phyloP scores from a whole-genome alignment of 225 moss, liverwort and hornwort genomes.

The Rhytidiadelphus loreus region DNA sequence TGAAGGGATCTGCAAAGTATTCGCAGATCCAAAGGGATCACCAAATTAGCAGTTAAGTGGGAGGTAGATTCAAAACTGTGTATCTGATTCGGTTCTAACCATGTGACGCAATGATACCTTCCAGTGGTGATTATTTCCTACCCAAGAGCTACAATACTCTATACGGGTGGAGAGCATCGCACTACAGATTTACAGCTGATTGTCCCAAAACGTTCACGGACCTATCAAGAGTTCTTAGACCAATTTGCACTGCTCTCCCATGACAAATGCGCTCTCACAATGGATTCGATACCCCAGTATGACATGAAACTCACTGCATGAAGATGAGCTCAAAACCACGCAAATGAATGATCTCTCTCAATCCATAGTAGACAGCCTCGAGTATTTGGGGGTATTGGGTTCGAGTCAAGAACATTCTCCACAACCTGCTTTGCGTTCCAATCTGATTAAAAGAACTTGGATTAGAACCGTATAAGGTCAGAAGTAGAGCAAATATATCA shows the following conservation, averaged over 20 bases:
- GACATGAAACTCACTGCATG: background rate
- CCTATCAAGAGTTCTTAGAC: background rate
- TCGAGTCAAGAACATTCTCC: background rate
- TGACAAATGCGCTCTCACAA: background rate
- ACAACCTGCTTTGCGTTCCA: background rate
- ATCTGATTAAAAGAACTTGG: background rate
- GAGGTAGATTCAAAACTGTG: background rate
- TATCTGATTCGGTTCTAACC: background rate
- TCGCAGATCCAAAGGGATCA: background rate
- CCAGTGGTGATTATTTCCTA: background rate
- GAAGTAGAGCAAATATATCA: background rate
- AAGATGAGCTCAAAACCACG: background rate
- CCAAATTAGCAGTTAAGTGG: background rate
- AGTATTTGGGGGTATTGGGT: background rate
- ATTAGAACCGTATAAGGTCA: background rate
- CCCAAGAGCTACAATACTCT: background rate
- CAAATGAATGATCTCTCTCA: background rate
- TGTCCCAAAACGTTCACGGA: background rate
- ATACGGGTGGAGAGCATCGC: background rate
- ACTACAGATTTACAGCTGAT: background rate
- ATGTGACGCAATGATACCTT: background rate
- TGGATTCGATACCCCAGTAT: background rate
- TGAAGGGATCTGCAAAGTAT: background rate
- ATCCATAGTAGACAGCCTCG: background rate
- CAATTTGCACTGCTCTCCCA: background rate